A percentile compares a stretch with the other conserved stretches of the same genome.
These are phyloP conservation scores for Lolium rigidum DNA, from an alignment of 176 grass and related monocot species.

Conservation along the genomic window DNA sequence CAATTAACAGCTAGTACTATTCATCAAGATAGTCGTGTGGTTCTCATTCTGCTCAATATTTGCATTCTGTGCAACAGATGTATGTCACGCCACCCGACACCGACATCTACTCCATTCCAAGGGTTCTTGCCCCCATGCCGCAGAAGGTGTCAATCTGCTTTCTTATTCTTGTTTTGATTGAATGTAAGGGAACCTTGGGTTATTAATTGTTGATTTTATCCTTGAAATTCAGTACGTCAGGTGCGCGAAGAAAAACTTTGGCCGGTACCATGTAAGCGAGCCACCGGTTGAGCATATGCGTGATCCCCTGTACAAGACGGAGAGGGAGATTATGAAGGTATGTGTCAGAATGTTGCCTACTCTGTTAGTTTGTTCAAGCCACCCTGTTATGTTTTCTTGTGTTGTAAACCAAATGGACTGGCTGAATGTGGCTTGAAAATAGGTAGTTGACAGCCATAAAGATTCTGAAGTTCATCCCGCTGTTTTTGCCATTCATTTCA, in stretches of 20 bases:
- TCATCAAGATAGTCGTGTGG: neutral
- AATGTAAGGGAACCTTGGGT: neutral
- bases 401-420: neutral
- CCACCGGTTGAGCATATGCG: constrained; percentile 71
- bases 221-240: constrained; percentile 62
- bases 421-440: constrained; percentile 10
- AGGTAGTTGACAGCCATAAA: neutral
- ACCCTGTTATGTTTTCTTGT: neutral
- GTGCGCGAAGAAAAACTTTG: constrained; percentile 74
- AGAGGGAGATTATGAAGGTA: constrained; percentile 90
- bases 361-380: neutral
- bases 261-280: constrained; percentile 71
- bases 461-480: neutral
- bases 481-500: neutral
- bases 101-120: constrained; percentile 89
- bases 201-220: constrained; percentile 32
- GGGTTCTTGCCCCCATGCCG: constrained; percentile 79
- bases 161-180: constrained; percentile 5
- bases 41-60: constrained; percentile 32
- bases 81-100: constrained; percentile 85
- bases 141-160: constrained; percentile 56
- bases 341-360: constrained; percentile 4
- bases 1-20: neutral
- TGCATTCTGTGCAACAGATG: constrained; percentile 69
- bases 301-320: constrained; percentile 76